Conservation (phyloP, 164 flowering plant genomes). For the Akebia trifoliata region DNA sequence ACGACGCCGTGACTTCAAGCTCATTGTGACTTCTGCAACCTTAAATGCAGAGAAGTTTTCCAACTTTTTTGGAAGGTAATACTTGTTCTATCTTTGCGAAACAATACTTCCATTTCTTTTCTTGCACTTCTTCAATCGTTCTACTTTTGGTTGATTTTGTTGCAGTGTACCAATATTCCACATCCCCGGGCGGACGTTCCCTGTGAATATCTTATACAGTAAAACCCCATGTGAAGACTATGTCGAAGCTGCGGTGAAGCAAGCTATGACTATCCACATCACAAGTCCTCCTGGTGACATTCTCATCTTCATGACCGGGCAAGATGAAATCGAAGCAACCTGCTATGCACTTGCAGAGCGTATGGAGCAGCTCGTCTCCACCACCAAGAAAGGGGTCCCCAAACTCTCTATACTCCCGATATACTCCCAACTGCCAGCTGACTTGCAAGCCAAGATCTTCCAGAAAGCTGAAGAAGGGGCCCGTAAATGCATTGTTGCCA, state of each 20-base stretch:
- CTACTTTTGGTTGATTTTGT: not conserved
- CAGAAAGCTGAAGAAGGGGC: slow-evolving; percentile 95
- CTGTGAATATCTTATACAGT: slow-evolving; percentile 66
- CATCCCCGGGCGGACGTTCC: slow-evolving; percentile 95
- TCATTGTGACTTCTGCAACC: slow-evolving; percentile 98
- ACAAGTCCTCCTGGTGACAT: slow-evolving; percentile 93
- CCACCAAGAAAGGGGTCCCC: slow-evolving; percentile 58
- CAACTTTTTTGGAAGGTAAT: slow-evolving; percentile 88
- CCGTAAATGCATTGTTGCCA: slow-evolving; percentile 95
- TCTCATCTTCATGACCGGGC: slow-evolving; percentile 97
- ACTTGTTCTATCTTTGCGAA: not conserved
- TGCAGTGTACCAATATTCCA: slow-evolving; percentile 82
- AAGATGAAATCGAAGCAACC: slow-evolving; percentile 97
- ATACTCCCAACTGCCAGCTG: slow-evolving; percentile 97
- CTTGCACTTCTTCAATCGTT: not conserved
- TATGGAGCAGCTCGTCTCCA: slow-evolving; percentile 73
- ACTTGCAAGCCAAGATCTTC: slow-evolving; percentile 92
- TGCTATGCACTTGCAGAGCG: slow-evolving; percentile 88
- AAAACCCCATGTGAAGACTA: slow-evolving; percentile 92
- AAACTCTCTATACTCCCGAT: slow-evolving; percentile 87
- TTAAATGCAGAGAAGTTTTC: slow-evolving; percentile 95
- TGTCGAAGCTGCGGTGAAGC: slow-evolving; percentile 95
- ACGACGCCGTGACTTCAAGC: slow-evolving; percentile 92
- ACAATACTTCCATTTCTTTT: not conserved
- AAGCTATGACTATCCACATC: slow-evolving; percentile 89